Percentiles rank a stretch among this genome's conserved stretches.
Evolutionary conservation across 2,329 filamentous ascomycete species (phyloP).

Genomic region (Fusarium sp.): DNA sequence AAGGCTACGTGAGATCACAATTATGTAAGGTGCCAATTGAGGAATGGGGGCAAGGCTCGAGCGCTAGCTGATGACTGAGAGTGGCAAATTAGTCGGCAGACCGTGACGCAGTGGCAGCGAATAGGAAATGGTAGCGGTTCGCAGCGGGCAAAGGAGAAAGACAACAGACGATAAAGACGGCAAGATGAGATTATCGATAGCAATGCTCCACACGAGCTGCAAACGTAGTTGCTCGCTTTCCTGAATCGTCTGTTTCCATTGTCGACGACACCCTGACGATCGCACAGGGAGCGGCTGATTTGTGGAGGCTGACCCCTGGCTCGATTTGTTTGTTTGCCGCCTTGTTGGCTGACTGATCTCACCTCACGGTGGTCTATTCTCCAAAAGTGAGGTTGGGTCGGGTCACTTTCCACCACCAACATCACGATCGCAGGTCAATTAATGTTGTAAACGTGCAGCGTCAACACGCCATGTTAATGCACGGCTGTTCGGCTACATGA

Average conservation of each 20-base stretch:
- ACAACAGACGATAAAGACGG: slow-evolving; percentile 6
- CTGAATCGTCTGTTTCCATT: slow-evolving; percentile 11
- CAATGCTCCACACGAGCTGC: slow-evolving; percentile 13
- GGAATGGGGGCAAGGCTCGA: slow-evolving; percentile 10
- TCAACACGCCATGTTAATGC: not conserved
- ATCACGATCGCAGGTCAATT: slow-evolving; percentile 4
- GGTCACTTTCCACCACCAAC: not conserved
- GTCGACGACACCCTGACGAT: slow-evolving; percentile 16
- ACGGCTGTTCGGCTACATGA: slow-evolving; percentile 1
- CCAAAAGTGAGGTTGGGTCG: not conserved
- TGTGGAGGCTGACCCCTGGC: slow-evolving; percentile 2
- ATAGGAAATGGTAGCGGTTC: not conserved
- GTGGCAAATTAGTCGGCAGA: slow-evolving; percentile 36
- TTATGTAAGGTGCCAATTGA: slow-evolving; percentile 32
- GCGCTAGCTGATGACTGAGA: slow-evolving; percentile 16
- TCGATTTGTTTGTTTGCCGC: slow-evolving; percentile 2
- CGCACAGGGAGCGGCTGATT: not conserved
- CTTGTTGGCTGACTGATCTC: slow-evolving; percentile 1
- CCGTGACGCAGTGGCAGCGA: slow-evolving; percentile 28
- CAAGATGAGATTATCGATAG: not conserved
- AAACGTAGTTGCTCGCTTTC: slow-evolving; percentile 8
- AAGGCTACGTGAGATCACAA: slow-evolving; percentile 34
- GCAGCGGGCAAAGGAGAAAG: not conserved
- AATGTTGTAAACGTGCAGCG: not conserved
- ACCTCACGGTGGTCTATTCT: slow-evolving; percentile 2